Percentiles rank a stretch among this genome's conserved stretches.
phyloP scores from a whole-genome alignment of 495 filamentous ascomycete species.

The Neurospora intermedia region DNA sequence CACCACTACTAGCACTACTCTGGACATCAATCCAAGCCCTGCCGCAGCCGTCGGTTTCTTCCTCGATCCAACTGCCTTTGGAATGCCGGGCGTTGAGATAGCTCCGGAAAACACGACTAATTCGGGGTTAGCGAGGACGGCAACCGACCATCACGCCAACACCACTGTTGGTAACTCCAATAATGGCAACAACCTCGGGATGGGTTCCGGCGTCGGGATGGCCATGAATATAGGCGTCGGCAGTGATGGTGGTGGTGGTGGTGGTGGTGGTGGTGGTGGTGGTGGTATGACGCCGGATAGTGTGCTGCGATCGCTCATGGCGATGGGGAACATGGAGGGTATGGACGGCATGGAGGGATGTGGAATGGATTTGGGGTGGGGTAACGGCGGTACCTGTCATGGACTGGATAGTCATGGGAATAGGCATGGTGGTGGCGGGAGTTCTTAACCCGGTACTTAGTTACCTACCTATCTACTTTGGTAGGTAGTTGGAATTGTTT shows the following conservation, averaged over 20 bases:
- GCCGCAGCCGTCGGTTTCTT: neutral
- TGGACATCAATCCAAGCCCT: neutral
- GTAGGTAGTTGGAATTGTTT: too few species aligned
- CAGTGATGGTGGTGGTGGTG: slow-evolving; percentile 3
- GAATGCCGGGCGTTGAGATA: neutral
- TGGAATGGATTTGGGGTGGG: neutral
- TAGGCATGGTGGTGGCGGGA: neutral
- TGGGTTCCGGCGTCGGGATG: neutral
- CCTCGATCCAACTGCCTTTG: neutral
- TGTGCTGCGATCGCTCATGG: slow-evolving; percentile 38
- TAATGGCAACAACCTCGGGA: too few species aligned
- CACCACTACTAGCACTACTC: neutral
- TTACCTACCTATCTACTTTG: too few species aligned
- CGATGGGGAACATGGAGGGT: slow-evolving; percentile 33
- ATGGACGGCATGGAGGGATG: slow-evolving; percentile 18
- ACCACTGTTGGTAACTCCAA: too few species aligned
- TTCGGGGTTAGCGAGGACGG: neutral
- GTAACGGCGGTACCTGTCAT: neutral
- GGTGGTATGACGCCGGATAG: slow-evolving; percentile 40
- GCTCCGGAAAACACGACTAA: neutral
- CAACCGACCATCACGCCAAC: too few species aligned
- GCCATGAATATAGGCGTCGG: slow-evolving; percentile 19
- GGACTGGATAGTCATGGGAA: neutral
- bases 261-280: neutral
- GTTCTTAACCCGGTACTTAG: neutral